Percentiles rank a stretch among this genome's conserved stretches.
Conservation (phyloP, 768 basidiomycete genomes). For the Lactifluus hygrophoroides region DNA sequence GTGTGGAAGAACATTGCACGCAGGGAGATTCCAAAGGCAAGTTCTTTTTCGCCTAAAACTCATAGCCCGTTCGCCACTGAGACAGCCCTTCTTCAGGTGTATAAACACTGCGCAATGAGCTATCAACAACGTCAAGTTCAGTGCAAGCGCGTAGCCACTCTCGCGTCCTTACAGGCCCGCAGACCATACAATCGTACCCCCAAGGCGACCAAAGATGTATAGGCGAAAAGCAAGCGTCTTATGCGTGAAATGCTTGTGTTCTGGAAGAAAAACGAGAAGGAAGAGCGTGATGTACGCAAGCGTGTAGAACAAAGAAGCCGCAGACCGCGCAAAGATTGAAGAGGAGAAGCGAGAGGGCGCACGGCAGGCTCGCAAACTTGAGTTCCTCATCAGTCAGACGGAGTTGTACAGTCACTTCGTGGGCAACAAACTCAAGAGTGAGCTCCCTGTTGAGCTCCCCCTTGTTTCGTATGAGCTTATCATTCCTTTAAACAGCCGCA, state of each 20-base stretch:
- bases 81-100: constrained; percentile 43
- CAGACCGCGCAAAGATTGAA: constrained; percentile 78
- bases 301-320: constrained; percentile 92
- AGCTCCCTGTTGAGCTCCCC: constrained; percentile 23
- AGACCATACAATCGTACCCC: constrained; percentile 65
- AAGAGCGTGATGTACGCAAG: constrained; percentile 86
- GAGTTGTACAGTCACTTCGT: constrained; percentile 99
- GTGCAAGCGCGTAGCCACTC: constrained; percentile 64
- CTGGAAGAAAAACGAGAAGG: constrained; percentile 98
- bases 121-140: constrained; percentile 61
- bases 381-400: constrained; percentile 97
- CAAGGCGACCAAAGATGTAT: constrained; percentile 73
- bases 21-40: constrained; percentile 75
- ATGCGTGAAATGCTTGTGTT: constrained; percentile 96
- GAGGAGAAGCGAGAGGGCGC: constrained; percentile 93
- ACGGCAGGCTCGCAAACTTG: constrained; percentile 89
- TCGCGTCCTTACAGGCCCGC: constrained; percentile 70
- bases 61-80: not conserved
- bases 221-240: constrained; percentile 76
- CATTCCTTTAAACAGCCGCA: constrained; percentile 45
- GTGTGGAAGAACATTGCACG: constrained; percentile 87
- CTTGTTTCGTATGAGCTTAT: constrained; percentile 13
- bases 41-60: constrained; percentile 2
- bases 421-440: constrained; percentile 90
- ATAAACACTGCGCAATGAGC: constrained; percentile 64